Evolutionary conservation across 2,329 filamentous ascomycete genomes (phyloP).

Genomic region (Aspergillus arachidicola): DNA sequence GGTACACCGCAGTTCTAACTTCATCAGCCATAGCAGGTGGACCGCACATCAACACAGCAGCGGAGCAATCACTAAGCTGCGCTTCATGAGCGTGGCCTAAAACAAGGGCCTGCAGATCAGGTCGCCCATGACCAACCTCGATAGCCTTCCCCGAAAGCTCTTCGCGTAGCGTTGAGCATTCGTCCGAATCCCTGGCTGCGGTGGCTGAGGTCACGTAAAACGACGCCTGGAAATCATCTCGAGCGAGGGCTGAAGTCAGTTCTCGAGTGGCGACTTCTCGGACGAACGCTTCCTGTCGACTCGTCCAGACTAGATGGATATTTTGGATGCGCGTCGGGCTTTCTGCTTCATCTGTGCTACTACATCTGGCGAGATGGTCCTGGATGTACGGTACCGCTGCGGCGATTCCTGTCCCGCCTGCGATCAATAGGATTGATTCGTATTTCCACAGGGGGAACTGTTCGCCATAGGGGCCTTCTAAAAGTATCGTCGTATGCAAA

Average conservation of each 20-base stretch:
- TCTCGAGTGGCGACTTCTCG: slow-evolving; percentile 30
- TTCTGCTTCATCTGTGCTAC: slow-evolving; percentile 7
- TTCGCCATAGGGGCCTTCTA: slow-evolving; percentile 56
- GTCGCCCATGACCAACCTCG: slow-evolving; percentile 32
- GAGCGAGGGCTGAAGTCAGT: slow-evolving; percentile 26
- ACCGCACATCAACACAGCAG: slow-evolving; percentile 49
- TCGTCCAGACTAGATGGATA: slow-evolving; percentile 40
- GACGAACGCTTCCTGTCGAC: slow-evolving; percentile 35
- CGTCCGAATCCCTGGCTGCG: not conserved
- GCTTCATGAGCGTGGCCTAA: slow-evolving; percentile 35
- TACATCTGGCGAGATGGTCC: slow-evolving; percentile 30
- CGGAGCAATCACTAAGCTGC: slow-evolving; percentile 26
- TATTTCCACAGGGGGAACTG: slow-evolving; percentile 45
- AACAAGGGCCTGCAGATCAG: slow-evolving; percentile 40
- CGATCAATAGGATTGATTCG: slow-evolving; percentile 57
- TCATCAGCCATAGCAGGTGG: slow-evolving; percentile 51
- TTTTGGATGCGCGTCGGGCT: slow-evolving; percentile 23
- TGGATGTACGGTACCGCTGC: slow-evolving; percentile 52
- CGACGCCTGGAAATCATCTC: slow-evolving; percentile 34
- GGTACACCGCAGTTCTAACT: slow-evolving; percentile 43
- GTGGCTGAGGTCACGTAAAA: slow-evolving; percentile 31
- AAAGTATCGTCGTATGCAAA: slow-evolving; percentile 41
- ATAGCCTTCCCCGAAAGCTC: not conserved
- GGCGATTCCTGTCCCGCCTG: slow-evolving; percentile 34
- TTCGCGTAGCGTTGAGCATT: not conserved